phyloP scores from a whole-genome alignment of 305 asterid species.

The Fraxinus angustifolia region DNA sequence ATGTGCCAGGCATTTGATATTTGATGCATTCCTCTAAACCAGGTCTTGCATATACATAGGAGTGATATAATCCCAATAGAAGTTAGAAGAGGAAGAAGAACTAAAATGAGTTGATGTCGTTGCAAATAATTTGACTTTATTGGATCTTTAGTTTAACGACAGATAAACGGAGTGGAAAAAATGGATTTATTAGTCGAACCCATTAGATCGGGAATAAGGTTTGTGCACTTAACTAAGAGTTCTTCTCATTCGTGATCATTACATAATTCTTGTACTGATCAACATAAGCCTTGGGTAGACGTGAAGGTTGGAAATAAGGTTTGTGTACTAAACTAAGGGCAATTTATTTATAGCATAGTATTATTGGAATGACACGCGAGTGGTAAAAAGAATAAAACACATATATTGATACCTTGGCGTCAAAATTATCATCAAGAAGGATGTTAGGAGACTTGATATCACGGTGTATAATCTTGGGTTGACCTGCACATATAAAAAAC shows the following conservation, averaged over 20 bases:
- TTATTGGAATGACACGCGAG: neutral
- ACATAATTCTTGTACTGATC: neutral
- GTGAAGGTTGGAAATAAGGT: no score
- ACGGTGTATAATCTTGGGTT: constrained; percentile 84
- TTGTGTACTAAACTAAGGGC: neutral
- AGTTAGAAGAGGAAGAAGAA: neutral
- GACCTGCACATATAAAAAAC: constrained; percentile 50
- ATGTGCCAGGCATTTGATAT: neutral
- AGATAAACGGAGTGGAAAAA: neutral
- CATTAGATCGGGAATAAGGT: neutral
- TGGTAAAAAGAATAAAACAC: neutral
- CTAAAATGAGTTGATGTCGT: neutral
- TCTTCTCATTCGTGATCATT: neutral
- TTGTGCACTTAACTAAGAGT: neutral
- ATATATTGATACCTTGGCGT: constrained; percentile 58
- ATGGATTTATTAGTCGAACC: neutral
- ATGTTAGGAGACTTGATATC: constrained; percentile 90
- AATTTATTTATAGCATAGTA: neutral
- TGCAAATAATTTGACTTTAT: neutral
- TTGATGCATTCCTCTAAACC: neutral
- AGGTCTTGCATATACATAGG: neutral
- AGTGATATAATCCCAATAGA: neutral
- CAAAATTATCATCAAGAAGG: constrained; percentile 71
- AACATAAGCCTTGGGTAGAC: neutral
- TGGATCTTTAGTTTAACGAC: neutral